Percentiles rank a stretch among this genome's conserved stretches.
These are phyloP conservation scores for Sporothrix phasma DNA, from an alignment of 2,329 filamentous ascomycete genomes.

Conservation along the genomic window DNA sequence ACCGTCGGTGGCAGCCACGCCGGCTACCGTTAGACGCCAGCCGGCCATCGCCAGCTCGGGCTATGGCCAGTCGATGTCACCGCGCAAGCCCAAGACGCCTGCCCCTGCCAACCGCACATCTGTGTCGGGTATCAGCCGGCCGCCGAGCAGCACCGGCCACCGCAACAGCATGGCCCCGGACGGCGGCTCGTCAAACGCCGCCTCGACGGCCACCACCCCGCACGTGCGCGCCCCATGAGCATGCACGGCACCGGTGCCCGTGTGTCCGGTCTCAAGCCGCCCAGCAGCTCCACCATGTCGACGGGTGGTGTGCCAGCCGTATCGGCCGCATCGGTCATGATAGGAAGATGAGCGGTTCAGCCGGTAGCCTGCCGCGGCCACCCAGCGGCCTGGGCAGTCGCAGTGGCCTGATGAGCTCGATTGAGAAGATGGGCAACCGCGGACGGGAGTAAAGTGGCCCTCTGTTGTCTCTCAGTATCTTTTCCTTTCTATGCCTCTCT, in stretches of 20 bases:
- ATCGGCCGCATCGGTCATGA: conserved; percentile 37
- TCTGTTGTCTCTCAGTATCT: neutral
- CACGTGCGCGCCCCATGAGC: conserved; percentile 17
- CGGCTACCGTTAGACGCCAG: neutral
- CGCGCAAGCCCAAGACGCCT: conserved; percentile 14
- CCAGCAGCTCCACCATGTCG: conserved; percentile 32
- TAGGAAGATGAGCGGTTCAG: conserved; percentile 33
- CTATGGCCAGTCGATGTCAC: conserved; percentile 10
- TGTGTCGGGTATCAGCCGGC: conserved; percentile 18
- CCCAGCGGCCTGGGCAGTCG: conserved; percentile 40
- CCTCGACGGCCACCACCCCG: conserved; percentile 21
- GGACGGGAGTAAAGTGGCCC: conserved; percentile 29
- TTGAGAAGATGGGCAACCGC: conserved; percentile 73
- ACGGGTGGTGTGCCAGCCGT: conserved; percentile 35
- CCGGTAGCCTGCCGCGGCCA: conserved; percentile 37
- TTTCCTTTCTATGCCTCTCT: neutral
- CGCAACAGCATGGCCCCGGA: conserved; percentile 20
- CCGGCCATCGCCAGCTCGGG: neutral
- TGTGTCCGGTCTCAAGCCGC: conserved; percentile 49
- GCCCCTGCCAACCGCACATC: conserved; percentile 15
- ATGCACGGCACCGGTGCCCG: conserved; percentile 17
- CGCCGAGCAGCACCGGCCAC: conserved; percentile 13
- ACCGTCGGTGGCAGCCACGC: neutral
- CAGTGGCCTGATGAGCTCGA: conserved; percentile 72
- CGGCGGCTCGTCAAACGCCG: neutral